Conservation (phyloP, 164 flowering plant genomes). For the Dillenia suffruticosa region DNA sequence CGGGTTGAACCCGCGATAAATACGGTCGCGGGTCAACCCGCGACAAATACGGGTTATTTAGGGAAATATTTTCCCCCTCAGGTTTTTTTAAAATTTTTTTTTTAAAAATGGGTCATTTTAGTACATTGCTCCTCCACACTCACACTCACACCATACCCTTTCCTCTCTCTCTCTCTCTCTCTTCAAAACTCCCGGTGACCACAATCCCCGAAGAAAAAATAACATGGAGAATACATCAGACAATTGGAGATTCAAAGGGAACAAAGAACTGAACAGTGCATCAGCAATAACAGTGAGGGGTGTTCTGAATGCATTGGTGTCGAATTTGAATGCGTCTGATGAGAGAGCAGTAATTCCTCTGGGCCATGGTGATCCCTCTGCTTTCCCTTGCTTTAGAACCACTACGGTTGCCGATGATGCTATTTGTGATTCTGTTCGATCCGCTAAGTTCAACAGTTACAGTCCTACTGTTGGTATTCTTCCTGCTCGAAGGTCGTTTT, state of each 20-base stretch:
- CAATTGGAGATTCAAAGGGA: constrained; percentile 25
- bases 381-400: constrained; percentile 30
- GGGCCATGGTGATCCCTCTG: constrained; percentile 45
- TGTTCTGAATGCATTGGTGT: constrained; percentile 13
- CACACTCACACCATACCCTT: neutral
- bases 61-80: too few species aligned
- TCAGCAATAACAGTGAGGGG: constrained; percentile 20
- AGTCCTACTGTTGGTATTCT: constrained; percentile 24
- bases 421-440: constrained; percentile 20
- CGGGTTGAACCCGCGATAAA: too few species aligned
- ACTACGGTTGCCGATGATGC: constrained; percentile 30
- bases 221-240: constrained; percentile 6
- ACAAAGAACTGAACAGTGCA: constrained; percentile 17
- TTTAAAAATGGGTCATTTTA: too few species aligned
- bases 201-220: neutral
- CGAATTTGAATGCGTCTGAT: constrained; percentile 15
- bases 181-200: too few species aligned
- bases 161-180: neutral
- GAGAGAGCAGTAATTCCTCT: constrained; percentile 25
- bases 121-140: too few species aligned
- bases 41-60: too few species aligned
- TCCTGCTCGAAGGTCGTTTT: constrained; percentile 24
- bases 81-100: too few species aligned
- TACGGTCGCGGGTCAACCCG: too few species aligned
- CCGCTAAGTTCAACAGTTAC: constrained; percentile 30